These are phyloP conservation scores for Aspergillus piperis DNA, from an alignment of 2,329 filamentous ascomycete species.

Conservation along the genomic window DNA sequence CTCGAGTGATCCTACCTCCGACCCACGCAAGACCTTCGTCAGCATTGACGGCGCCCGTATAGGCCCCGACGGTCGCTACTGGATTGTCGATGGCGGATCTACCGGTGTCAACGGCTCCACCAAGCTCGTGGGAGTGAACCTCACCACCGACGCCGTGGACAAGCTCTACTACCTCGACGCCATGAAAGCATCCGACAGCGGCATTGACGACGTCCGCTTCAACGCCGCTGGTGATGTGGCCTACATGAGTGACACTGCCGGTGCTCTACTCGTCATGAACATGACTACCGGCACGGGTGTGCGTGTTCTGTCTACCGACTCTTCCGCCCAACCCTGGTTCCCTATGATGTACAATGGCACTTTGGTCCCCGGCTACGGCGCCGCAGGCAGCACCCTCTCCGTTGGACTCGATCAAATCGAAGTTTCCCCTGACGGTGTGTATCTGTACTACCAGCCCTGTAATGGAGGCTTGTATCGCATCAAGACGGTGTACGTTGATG, in stretches of 20 bases:
- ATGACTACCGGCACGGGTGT: slow-evolving; percentile 5
- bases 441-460: slow-evolving; percentile 40
- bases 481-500: slow-evolving; percentile 30
- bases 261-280: slow-evolving; percentile 1
- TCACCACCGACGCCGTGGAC: slow-evolving; percentile 6
- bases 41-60: slow-evolving; percentile 1
- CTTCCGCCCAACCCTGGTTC: not conserved
- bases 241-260: slow-evolving; percentile 3
- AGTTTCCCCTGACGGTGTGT: slow-evolving; percentile 41
- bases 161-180: slow-evolving; percentile 3
- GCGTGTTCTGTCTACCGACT: not conserved
- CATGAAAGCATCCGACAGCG: not conserved
- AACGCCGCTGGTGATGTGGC: not conserved
- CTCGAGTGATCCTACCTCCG: not conserved
- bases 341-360: slow-evolving; percentile 7
- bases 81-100: slow-evolving; percentile 1
- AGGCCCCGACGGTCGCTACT: slow-evolving; percentile 2
- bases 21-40: not conserved
- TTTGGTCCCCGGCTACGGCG: not conserved
- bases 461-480: slow-evolving; percentile 40
- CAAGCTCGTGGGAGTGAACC: slow-evolving; percentile 1
- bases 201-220: slow-evolving; percentile 2
- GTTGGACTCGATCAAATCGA: slow-evolving; percentile 35
- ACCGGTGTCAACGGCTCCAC: not conserved
- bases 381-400: not conserved